A percentile compares a stretch with the other conserved stretches of the same genome.
These are phyloP conservation scores for Penicillium cinerascens DNA, from an alignment of 495 filamentous ascomycete species.

Conservation along the genomic window DNA sequence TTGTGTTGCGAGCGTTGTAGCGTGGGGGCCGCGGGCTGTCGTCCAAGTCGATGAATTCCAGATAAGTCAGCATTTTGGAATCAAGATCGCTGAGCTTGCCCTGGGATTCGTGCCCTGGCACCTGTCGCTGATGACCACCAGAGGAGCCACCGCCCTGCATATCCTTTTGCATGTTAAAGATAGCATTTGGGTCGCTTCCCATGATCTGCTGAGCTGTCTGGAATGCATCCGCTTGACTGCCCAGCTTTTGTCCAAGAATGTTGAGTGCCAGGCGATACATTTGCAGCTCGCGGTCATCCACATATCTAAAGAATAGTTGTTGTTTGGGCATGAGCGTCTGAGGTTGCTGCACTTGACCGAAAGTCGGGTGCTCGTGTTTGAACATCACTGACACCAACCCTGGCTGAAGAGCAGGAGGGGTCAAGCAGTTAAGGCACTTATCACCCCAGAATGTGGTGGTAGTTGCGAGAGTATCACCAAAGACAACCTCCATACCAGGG, in stretches of 20 bases:
- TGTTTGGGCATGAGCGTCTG: constrained; percentile 50
- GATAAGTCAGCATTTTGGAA: constrained; percentile 62
- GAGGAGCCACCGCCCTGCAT: constrained; percentile 39
- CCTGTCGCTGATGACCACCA: constrained; percentile 41
- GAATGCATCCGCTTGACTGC: constrained; percentile 49
- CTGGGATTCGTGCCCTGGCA: constrained; percentile 41
- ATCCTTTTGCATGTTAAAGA: constrained; percentile 44
- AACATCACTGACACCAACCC: constrained; percentile 75
- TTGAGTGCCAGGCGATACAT: constrained; percentile 48
- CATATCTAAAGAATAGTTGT: constrained; percentile 69
- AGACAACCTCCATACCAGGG: constrained; percentile 78
- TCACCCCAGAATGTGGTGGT: constrained; percentile 82
- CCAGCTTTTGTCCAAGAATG: constrained; percentile 46
- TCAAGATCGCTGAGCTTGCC: constrained; percentile 59
- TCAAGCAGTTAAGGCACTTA: constrained; percentile 75
- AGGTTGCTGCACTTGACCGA: constrained; percentile 40
- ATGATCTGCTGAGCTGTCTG: constrained; percentile 49
- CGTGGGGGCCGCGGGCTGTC: constrained; percentile 64
- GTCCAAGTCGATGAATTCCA: constrained; percentile 75
- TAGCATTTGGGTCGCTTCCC: constrained; percentile 43
- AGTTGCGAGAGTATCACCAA: constrained; percentile 72
- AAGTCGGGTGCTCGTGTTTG: constrained; percentile 56
- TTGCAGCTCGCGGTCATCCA: constrained; percentile 74
- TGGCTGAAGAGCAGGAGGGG: constrained; percentile 67
- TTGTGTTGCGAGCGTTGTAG: constrained; percentile 59